Base-by-base conservation (phyloP, 2,329 filamentous ascomycete species). In the Fusarium palustre region DNA sequence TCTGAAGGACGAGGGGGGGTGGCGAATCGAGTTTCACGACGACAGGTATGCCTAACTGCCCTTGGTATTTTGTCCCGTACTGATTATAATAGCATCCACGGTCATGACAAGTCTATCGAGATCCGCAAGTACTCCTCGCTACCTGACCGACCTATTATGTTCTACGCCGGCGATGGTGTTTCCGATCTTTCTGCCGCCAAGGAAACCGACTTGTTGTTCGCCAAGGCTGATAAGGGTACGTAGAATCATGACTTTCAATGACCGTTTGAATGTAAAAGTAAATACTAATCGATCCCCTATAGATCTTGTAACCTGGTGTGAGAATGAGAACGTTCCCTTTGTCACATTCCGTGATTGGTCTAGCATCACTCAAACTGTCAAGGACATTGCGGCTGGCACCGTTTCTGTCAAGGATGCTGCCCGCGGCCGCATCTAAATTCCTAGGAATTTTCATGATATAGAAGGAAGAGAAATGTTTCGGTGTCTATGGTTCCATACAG, bases 81-180 rank as follows among this genome's bases (percentile, higher is more conserved):
- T 72, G 48, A 73, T 45, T 25, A 31, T 24, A 12, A 62, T 66
- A 92, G 91, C 76, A 86, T 90, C 61, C 97, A 97, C 75, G 96
- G 96, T n/a, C 96, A 99, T 78, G 95, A 99, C 85, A 99, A 99
- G 87, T 94, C 91, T 28, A 84, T 95, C 55, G 93, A 96, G 78
- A 93, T 99, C 75, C 89, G 92, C 70, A 93, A 93, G 53, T 98
- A 98, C 81, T 90, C 91, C 4, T 85, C 88, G 28, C 84, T 97
- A 43, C 89, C 92, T 0, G 81, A 91, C 75, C 87, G 94, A 42
- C 96, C 96, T 3, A 90, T 89, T 39, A 88, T 98, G 82, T 93
- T 98, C 79, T 99, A 99, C 76, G 95, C 96, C 33, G 96, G 96
- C 61, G 95, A 98, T 74, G 95, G 95, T 49, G 93, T 97, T 7